These are phyloP conservation scores for Parastagonospora avenae DNA, from an alignment of 2,329 filamentous ascomycete species.

Conservation along the genomic window DNA sequence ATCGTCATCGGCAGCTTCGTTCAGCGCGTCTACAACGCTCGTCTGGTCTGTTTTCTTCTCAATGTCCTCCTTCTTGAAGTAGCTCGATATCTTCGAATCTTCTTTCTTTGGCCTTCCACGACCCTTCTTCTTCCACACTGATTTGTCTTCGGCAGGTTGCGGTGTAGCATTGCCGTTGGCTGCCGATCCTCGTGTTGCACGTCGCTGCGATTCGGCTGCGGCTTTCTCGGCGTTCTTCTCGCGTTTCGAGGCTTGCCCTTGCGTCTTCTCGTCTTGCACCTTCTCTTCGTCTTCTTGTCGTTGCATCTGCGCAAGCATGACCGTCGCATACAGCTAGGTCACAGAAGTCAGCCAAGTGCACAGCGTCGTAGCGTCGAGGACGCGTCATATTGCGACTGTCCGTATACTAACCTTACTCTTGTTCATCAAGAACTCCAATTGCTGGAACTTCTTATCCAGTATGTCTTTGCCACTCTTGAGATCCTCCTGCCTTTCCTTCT, in stretches of 20 bases:
- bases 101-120: conserved; percentile 49
- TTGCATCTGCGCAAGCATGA: conserved; percentile 60
- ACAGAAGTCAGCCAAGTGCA: conserved; percentile 7
- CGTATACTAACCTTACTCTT: conserved; percentile 52
- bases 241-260: conserved; percentile 51
- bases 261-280: conserved; percentile 51
- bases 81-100: conserved; percentile 59
- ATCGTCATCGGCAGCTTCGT: conserved; percentile 60
- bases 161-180: conserved; percentile 15
- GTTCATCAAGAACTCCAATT: conserved; percentile 57
- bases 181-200: conserved; percentile 50
- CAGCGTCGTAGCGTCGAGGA: neutral
- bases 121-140: conserved; percentile 29
- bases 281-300: conserved; percentile 56
- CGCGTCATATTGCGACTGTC: neutral
- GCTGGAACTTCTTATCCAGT: conserved; percentile 58
- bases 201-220: conserved; percentile 53
- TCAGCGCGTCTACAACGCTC: conserved; percentile 62
- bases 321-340: conserved; percentile 52
- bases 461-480: conserved; percentile 52
- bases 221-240: conserved; percentile 55
- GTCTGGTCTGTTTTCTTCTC: conserved; percentile 58
- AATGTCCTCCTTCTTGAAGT: conserved; percentile 65
- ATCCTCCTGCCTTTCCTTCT: conserved; percentile 53
- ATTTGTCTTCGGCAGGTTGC: conserved; percentile 24